Percentiles rank a stretch among this genome's conserved stretches.
Conservation (phyloP, 1,284 basidiomycete species). For the Erythrobasidium hasegawianum region DNA sequence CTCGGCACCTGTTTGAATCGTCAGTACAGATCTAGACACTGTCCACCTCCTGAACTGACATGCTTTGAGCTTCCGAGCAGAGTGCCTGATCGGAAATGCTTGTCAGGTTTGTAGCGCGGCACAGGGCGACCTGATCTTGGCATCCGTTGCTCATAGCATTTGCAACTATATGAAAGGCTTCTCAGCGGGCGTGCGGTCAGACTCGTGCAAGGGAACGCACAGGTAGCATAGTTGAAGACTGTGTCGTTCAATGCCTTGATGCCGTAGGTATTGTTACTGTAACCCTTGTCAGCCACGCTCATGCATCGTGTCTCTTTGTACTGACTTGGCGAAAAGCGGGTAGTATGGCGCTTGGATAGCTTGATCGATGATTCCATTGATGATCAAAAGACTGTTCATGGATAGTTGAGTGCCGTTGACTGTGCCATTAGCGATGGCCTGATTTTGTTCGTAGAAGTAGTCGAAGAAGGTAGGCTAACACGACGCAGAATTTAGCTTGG, state of each 20-base stretch:
- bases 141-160: slow-evolving; percentile 23
- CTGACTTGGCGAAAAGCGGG: slow-evolving; percentile 14
- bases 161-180: background rate
- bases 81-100: slow-evolving; percentile 18
- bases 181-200: background rate
- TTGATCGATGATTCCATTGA: slow-evolving; percentile 33
- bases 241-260: slow-evolving; percentile 33
- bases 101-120: slow-evolving; percentile 20
- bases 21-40: background rate
- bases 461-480: slow-evolving; percentile 8
- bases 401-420: slow-evolving; percentile 13
- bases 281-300: background rate
- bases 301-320: background rate
- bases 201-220: background rate
- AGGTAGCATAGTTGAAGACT: slow-evolving; percentile 24
- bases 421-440: slow-evolving; percentile 17
- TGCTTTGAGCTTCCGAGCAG: slow-evolving; percentile 17
- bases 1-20: background rate
- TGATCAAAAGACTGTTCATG: slow-evolving; percentile 31
- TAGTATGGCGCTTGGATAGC: slow-evolving; percentile 30
- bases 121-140: slow-evolving; percentile 25
- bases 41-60: background rate
- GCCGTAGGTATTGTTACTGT: slow-evolving; percentile 1
- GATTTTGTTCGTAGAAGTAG: slow-evolving; percentile 23
- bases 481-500: too few relatives aligned